These are phyloP conservation scores for Asterionellopsis glacialis DNA, from an alignment of 108 stramenopile genomes.

Conservation along the genomic window DNA sequence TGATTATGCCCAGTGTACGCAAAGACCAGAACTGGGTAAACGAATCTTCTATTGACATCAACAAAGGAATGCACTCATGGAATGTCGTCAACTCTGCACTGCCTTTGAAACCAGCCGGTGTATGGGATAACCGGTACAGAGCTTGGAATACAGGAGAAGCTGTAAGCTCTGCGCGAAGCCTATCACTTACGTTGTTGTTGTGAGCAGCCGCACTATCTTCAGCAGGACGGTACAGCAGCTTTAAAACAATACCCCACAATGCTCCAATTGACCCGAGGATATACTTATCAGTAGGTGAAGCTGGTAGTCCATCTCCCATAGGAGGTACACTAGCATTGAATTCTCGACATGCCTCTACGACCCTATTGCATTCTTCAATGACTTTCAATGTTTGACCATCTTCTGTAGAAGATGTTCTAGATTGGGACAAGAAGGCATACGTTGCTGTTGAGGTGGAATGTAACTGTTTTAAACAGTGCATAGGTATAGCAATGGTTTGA, in stretches of 20 bases:
- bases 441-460: constrained; percentile 47
- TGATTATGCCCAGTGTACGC: constrained; percentile 23
- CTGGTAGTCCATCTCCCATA: constrained; percentile 33
- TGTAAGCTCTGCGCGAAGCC: constrained; percentile 21
- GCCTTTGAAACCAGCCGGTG: constrained; percentile 44
- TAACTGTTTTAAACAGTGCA: constrained; percentile 50
- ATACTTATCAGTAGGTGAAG: constrained; percentile 37
- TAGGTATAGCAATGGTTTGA: constrained; percentile 46
- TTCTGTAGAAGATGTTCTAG: constrained; percentile 20
- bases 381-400: constrained; percentile 26
- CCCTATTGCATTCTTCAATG: constrained; percentile 35
- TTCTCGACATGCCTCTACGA: constrained; percentile 48
- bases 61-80: constrained; percentile 23
- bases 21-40: constrained; percentile 57
- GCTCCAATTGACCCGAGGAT: constrained; percentile 45
- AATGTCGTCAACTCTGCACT: constrained; percentile 41
- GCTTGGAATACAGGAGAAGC: constrained; percentile 47
- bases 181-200: constrained; percentile 8
- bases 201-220: constrained; percentile 1
- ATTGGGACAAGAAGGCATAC: constrained; percentile 34
- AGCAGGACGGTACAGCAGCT: constrained; percentile 22
- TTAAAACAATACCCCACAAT: constrained; percentile 41
- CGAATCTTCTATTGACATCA: constrained; percentile 34
- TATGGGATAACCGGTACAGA: constrained; percentile 44
- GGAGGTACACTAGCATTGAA: constrained; percentile 67